Percentiles rank a stretch among this genome's conserved stretches.
Conservation (phyloP, 495 filamentous ascomycete species). For the Aspergillus sclerotioniger region DNA sequence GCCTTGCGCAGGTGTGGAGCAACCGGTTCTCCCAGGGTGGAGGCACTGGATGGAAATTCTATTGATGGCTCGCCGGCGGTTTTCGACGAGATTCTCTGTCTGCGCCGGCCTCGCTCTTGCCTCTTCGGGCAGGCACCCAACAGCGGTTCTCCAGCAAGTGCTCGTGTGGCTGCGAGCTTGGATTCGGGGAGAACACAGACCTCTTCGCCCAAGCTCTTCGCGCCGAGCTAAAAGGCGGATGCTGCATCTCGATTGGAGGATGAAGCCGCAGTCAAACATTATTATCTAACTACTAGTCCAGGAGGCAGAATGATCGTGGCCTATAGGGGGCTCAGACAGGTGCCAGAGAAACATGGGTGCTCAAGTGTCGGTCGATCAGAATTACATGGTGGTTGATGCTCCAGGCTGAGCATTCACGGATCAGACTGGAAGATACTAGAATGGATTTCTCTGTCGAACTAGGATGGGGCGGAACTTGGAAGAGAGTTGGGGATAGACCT, state of each 20-base stretch:
- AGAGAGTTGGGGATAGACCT: neutral
- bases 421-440: neutral
- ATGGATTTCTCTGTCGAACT: neutral
- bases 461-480: neutral
- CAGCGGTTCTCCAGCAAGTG: neutral
- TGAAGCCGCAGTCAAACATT: neutral
- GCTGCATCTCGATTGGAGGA: neutral
- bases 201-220: neutral
- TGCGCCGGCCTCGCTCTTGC: neutral
- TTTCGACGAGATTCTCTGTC: neutral
- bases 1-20: neutral
- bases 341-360: neutral
- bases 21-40: neutral
- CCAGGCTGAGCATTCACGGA: too few species aligned
- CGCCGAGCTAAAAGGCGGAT: neutral
- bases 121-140: neutral
- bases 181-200: constrained; percentile 6
- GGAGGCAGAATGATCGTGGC: neutral
- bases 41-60: neutral
- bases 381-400: neutral
- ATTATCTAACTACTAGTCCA: too few species aligned
- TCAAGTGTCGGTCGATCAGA: neutral
- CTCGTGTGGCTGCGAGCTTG: neutral
- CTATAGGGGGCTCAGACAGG: neutral
- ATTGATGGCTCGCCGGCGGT: neutral